Evolutionary conservation across 1,284 basidiomycete species (phyloP), one percentile per base, ranked within the genome.

Genomic region (Sanghuangporus baumii): DNA sequence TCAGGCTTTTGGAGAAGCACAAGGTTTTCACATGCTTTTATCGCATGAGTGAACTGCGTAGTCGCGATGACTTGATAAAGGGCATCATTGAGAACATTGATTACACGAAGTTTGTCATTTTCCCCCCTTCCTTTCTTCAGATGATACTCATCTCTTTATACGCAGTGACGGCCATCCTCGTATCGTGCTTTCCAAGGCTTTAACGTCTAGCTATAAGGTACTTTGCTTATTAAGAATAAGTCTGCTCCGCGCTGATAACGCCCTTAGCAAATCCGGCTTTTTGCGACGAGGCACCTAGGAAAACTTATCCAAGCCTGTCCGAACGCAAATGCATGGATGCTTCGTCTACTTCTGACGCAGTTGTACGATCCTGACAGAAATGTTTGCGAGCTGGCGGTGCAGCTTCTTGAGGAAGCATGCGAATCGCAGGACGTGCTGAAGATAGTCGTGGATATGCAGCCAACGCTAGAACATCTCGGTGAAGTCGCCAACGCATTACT

Each of bases 1-100:
- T 6, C 68, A 96, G 94, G 54, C 76, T 99, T 18, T 77, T 99
- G 73, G 94, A 96, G 73, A 91, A 92, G 70, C 91, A 91, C 75
- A 93, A 92, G 70, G 84, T 98, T 46, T 99, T 98, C 73, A 97
- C 96, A 0, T 89, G 92, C 0, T 93, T 99, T 71, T 98, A 99
- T 70, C 93, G 95, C 69, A 76, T 99, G 36, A 94, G 90, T 72
- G 96, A 98, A 71, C 79, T 98, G 56, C 82, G 89, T 38, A 91
- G 90, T 72, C 82, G 97, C 41, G 95, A 98, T 71, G 96, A 98
- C 71, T 80, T 99, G 46, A 91, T 96, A 66, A 91, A 89, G 69
- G 88, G 88, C 9, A 93, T 98, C 66, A 90, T 98, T 57, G 92
- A 95, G 70, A 93, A 94, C 68, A 79, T 98, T 51, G 94, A 98